Base-by-base conservation (phyloP, 2,329 filamentous ascomycete species). In the Orbilia oligospora region DNA sequence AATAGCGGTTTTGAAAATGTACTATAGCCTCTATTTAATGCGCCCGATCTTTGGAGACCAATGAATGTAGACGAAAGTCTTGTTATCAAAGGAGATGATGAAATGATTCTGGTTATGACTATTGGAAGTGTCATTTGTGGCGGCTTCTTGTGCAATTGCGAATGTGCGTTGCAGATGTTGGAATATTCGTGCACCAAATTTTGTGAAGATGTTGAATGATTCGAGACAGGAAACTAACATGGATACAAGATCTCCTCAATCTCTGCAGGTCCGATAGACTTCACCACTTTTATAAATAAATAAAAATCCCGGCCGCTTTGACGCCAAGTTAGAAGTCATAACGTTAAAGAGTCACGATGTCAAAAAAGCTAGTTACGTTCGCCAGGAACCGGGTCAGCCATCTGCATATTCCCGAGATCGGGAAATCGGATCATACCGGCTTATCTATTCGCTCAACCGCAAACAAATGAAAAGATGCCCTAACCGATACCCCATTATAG, bases 131-230 rank as follows among this genome's bases (percentile, higher is more conserved):
- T 44, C 56, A 61, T 61, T 36, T 27, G 8, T 33, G 24, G 44
- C 1, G n/a, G 44, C 10, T 36, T 6, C 6, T 38, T 6, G 27
- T 14, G 53, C 27, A 30, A 6, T 30, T 30, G n/a, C n/a, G n/a
- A n/a, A 6, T 30, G 10, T 51, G 71, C 36, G 71, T 76, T 76
- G 71, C 48, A 24, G 8, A 69, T 56, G 71, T 76, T 27, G 63
- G 63, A 63, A 33, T 70, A 38, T 63, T 49, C 6, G 16, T 10
- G 1, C 3, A 8, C 27, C n/a, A 38, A 38, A 38, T 33, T 20
- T 55, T 3, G 51, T 27, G 20, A 24, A 3, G 20, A 22, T 12
- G 48, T n/a, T 41, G 5, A 5, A n/a, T 2, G 48, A 51, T 53
- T 38, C 12, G 12, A 10, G 12, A 41, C 12, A 41, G 9, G 16